Conservation (phyloP, 805 yeast genomes). For the Scheffersomyces lignosus region DNA sequence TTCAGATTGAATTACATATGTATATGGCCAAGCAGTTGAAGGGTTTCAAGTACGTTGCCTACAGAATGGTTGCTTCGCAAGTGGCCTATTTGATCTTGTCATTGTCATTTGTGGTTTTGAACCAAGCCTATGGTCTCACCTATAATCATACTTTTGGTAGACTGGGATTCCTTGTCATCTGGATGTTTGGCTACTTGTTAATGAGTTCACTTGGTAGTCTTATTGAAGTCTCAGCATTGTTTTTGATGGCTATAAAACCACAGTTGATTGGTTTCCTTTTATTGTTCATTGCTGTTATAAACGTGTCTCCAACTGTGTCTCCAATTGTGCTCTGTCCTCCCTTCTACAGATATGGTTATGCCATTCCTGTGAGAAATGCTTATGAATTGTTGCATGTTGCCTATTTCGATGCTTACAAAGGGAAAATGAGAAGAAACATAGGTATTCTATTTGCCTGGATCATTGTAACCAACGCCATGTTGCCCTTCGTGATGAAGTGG, state of each 20-base stretch:
- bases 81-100: slow-evolving; percentile 26
- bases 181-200: slow-evolving; percentile 29
- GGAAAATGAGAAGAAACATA: slow-evolving; percentile 30
- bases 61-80: slow-evolving; percentile 27
- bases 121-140: slow-evolving; percentile 27
- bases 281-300: slow-evolving; percentile 26
- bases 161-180: slow-evolving; percentile 34
- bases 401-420: slow-evolving; percentile 34
- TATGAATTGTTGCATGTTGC: slow-evolving; percentile 33
- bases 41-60: slow-evolving; percentile 23
- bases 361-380: slow-evolving; percentile 26
- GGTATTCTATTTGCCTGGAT: slow-evolving; percentile 35
- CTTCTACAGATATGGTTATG: slow-evolving; percentile 31
- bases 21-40: slow-evolving; percentile 25
- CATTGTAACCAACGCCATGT: slow-evolving; percentile 20
- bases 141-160: slow-evolving; percentile 24
- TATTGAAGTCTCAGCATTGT: slow-evolving; percentile 27
- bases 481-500: slow-evolving; percentile 29
- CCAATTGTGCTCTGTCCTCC: slow-evolving; percentile 26
- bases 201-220: slow-evolving; percentile 33
- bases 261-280: slow-evolving; percentile 29
- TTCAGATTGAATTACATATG: slow-evolving; percentile 25
- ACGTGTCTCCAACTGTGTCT: slow-evolving; percentile 31
- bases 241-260: slow-evolving; percentile 22
- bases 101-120: slow-evolving; percentile 28